These are phyloP conservation scores for Phytomonas sp. DNA, from an alignment of 208 protist genomes.

Conservation along the genomic window DNA sequence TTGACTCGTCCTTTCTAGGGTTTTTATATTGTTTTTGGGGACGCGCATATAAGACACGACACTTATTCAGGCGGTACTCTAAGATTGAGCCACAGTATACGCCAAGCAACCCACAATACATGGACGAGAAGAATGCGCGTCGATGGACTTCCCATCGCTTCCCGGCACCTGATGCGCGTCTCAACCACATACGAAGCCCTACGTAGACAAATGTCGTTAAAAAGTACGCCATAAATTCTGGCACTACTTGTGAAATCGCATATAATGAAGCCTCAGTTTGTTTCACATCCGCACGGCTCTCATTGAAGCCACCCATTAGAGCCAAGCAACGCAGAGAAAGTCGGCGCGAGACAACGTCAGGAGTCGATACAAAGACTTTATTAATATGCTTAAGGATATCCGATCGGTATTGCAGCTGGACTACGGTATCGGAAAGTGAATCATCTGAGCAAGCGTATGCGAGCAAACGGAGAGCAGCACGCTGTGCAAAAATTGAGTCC, in stretches of 20 bases:
- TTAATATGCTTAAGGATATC: constrained; percentile 86
- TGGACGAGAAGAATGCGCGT: constrained; percentile 67
- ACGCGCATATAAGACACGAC: constrained; percentile 74
- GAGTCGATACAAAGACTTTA: constrained; percentile 74
- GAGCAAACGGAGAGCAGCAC: constrained; percentile 66
- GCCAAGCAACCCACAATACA: constrained; percentile 58
- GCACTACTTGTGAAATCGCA: constrained; percentile 48
- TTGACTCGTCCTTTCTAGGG: constrained; percentile 52
- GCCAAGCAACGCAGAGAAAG: constrained; percentile 86
- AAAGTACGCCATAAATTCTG: constrained; percentile 83
- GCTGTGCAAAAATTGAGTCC: constrained; percentile 77
- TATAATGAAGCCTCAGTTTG: constrained; percentile 71
- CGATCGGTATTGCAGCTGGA: constrained; percentile 85
- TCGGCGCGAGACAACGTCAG: constrained; percentile 85
- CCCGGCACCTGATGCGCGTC: constrained; percentile 66
- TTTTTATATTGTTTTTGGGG: constrained; percentile 66
- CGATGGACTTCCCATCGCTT: constrained; percentile 73
- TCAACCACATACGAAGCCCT: constrained; percentile 69
- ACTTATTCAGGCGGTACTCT: constrained; percentile 70
- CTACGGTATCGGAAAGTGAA: constrained; percentile 72
- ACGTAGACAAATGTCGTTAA: constrained; percentile 70
- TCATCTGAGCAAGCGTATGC: constrained; percentile 87
- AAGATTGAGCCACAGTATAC: constrained; percentile 57
- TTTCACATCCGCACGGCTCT: constrained; percentile 79
- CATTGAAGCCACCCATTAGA: constrained; percentile 79